Base-by-base conservation (phyloP, 1,139 yeast genomes). In the Saccharomyces hybrid region DNA sequence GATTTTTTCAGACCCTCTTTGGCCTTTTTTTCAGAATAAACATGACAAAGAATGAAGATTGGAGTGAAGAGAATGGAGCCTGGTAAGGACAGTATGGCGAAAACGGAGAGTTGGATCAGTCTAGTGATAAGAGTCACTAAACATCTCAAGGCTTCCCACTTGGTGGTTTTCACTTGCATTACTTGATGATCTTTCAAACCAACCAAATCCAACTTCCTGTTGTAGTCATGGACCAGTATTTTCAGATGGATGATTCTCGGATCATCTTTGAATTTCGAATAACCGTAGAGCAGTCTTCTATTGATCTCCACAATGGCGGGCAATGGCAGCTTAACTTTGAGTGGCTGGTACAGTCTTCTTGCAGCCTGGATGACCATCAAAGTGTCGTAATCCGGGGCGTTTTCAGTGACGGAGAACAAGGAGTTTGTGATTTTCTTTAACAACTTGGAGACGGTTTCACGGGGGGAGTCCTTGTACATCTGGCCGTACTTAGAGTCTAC, bases 301-400 rank as follows among this genome's bases (percentile, higher is more conserved):
- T 85, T 86, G 79, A 85, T 81, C 62, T 85, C 90, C 24, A 85
- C 86, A 52, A 84, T 81, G 59, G 83, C 69, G 0, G 89, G 84
- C 54, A 84, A 71, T 1, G 89, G 87, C 52, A 81, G 71, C 74
- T 71, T 63, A 53, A 74, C 75, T 50, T 79, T 77, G 62, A 75
- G 71, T 2, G 84, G 81, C n/a, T 63, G 61, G 50, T 86, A 86
- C 49, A 86, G 72, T 65, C 93, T 76, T 70, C 95, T 75, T 9
- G 87, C 89, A 0, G 90, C 88, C 67, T 86, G 93, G 46, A 86
- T 80, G 11, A 83, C 82, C 79, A 84, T 83, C 55, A 86, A 73
- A 1, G 90, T 85, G 58, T 86, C 91, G 68, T 79, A 85, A 68
- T 86, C 91, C 28, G 84, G 83, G 59, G 89, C 84, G 48, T 85